Evolutionary conservation across 2,329 filamentous ascomycete genomes (phyloP), one percentile per base, ranked within the genome.

Genomic region (Septoria petroselini): DNA sequence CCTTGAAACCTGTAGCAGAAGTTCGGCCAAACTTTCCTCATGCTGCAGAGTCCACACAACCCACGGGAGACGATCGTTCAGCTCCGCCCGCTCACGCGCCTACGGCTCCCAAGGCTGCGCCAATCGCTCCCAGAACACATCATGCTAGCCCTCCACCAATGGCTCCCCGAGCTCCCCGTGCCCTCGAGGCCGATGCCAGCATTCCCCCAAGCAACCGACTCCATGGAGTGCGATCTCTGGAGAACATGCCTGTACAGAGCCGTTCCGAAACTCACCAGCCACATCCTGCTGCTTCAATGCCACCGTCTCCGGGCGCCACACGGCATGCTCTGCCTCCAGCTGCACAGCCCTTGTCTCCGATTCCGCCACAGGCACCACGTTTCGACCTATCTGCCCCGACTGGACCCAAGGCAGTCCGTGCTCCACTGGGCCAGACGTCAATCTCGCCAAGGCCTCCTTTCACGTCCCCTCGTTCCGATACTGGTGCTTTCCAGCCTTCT

Each of bases 81-180:
- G 55, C 48, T 12, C 59, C 58, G 11, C 57, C 61, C 6, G 23
- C 47, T 15, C 58, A 63, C 8, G 58, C 59, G 1, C 63, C 69
- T 3, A 67, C 58, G 15, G 67, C 71, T 8, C 70, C 71, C 3
- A 65, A 68, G 45, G 69, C 62, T 40, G 66, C 69, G 7, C 71
- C 73, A n/a, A 66, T 68, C 27, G 71, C 68, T 40, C 71, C 64
- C 17, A 63, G 56, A 43, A 52, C 59, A 19, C 55, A 58, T 41
- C 60, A 55, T 30, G 55, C 53, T 5, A 60, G 59, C 34, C 56
- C 61, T 19, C 64, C 65, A 5, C 59, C 59, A 1, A 58, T 58
- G 7, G 65, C 63, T 17, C 67, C 67, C 1, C 62, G 60, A 49
- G 66, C 64, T 9, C 66, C 64, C 12, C 61, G 66, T 39, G 62